Conservation (phyloP, 2,329 filamentous ascomycete genomes). For the Didymella pinodella region DNA sequence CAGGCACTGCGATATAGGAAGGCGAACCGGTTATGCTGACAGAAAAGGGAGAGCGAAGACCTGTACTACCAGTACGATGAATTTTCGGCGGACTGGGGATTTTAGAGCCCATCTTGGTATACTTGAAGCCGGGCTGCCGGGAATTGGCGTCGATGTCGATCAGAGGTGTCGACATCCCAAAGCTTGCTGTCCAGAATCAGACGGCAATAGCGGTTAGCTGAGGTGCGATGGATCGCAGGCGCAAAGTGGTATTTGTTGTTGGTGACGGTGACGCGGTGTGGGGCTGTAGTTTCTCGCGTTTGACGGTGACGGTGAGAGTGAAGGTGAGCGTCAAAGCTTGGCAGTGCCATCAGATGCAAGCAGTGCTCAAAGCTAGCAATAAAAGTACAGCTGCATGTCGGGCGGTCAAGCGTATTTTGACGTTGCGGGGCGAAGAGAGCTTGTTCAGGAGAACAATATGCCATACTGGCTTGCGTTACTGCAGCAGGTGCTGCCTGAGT, state of each 20-base stretch:
- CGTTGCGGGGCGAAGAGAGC: neutral
- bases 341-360: neutral
- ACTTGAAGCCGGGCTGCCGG: slow-evolving; percentile 14
- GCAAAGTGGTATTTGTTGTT: slow-evolving; percentile 5
- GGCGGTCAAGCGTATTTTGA: neutral
- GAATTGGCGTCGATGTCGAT: slow-evolving; percentile 21
- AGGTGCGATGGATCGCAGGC: neutral
- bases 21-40: slow-evolving; percentile 26
- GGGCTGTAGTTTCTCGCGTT: slow-evolving; percentile 7
- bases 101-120: slow-evolving; percentile 17
- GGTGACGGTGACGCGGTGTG: slow-evolving; percentile 1
- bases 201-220: neutral
- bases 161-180: slow-evolving; percentile 25
- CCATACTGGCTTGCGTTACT: neutral
- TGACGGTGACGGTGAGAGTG: slow-evolving; percentile 20
- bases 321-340: slow-evolving; percentile 17
- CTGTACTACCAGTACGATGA: slow-evolving; percentile 2
- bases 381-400: neutral
- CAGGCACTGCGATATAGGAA: slow-evolving; percentile 9
- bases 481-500: neutral
- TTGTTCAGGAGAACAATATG: neutral
- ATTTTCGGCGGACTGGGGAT: slow-evolving; percentile 20
- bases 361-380: neutral
- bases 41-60: slow-evolving; percentile 20
- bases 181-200: neutral